Base-by-base conservation (phyloP, 371 early-diverging fungal genomes). In the Mucor circinelloides region DNA sequence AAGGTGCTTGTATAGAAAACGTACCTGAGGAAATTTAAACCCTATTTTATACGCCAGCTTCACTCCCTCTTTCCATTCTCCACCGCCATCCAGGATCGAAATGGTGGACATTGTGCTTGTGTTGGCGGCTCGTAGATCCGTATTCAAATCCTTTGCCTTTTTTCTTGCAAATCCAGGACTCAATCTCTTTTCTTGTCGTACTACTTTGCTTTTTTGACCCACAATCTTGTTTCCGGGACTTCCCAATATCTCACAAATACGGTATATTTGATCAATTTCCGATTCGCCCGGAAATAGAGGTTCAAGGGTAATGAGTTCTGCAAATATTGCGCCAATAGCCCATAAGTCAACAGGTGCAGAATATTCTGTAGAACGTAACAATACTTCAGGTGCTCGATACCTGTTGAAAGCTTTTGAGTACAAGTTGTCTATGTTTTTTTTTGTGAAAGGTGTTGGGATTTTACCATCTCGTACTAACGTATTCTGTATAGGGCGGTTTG, bases 361-460 rank as follows among this genome's bases (percentile, higher is more conserved):
- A 68, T 99, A 99, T 42, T 80, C 81, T 2, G 92, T 89, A 13
- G 90, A 91, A 25, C 95, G 90, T 36, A 98, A 82, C 21, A 99
- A 75, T 3, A 99, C 92, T 80, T 99, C 99, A 30, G 99, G 99
- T 3, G 99, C 96, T 38, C 99, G 91, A 80, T 99, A 99, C 96
- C 96, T 93, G 75, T 13, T 31, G 9, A 25, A 25, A n/a, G n/a
- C n/a, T 50, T 2, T n/a, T 36, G 13, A 36, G 36, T 13, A 36
- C 4, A 36, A 36, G 36, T 10, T 13, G 1, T 0, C 13, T 36
- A 13, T 34, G 3, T 7, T 7, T 9, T 12, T 10, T 12, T 13
- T 13, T 36, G 13, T n/a, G n/a, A n/a, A 36, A 10, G 2, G 34
- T 2, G 34, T 2, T 10, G 5, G 40, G n/a, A n/a, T 23, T 23